Conservation (phyloP, 2,329 filamentous ascomycete genomes). For the Alternaria gaisen region DNA sequence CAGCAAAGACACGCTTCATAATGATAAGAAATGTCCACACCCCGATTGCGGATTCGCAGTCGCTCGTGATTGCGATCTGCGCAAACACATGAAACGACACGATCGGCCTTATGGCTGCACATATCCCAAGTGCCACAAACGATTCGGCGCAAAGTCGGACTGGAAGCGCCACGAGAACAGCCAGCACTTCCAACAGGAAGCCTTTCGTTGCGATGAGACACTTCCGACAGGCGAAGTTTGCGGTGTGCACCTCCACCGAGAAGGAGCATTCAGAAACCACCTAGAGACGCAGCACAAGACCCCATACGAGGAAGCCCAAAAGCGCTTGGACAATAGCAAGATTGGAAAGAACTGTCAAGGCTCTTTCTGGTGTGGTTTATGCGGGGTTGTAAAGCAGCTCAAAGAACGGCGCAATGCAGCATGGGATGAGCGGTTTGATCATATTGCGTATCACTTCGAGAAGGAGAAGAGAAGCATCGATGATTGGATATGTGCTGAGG, state of each 20-base stretch:
- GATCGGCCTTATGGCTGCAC: conserved; percentile 84
- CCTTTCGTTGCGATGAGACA: conserved; percentile 71
- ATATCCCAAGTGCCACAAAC: conserved; percentile 71
- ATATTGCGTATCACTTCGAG: conserved; percentile 78
- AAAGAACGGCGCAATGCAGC: conserved; percentile 61
- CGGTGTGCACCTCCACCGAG: conserved; percentile 65
- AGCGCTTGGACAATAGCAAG: conserved; percentile 62
- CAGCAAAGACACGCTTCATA: conserved; percentile 20
- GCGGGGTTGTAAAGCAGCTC: conserved; percentile 64
- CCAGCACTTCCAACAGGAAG: conserved; percentile 76
- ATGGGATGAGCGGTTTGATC: conserved; percentile 71
- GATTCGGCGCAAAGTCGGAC: conserved; percentile 91
- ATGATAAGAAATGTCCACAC: conserved; percentile 27
- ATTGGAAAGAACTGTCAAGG: conserved; percentile 71
- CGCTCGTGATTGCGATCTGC: conserved; percentile 53
- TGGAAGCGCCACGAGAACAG: conserved; percentile 91
- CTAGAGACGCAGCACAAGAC: conserved; percentile 62
- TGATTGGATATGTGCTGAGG: conserved; percentile 63
- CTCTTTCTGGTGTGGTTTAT: conserved; percentile 91
- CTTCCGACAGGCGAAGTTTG: conserved; percentile 54
- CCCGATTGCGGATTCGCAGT: conserved; percentile 30
- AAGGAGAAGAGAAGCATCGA: conserved; percentile 63
- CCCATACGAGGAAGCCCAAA: conserved; percentile 35
- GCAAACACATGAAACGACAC: conserved; percentile 85
- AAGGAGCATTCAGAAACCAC: conserved; percentile 69